These are phyloP conservation scores for Candida mattraensis DNA, from an alignment of 805 yeast genomes.

Conservation along the genomic window DNA sequence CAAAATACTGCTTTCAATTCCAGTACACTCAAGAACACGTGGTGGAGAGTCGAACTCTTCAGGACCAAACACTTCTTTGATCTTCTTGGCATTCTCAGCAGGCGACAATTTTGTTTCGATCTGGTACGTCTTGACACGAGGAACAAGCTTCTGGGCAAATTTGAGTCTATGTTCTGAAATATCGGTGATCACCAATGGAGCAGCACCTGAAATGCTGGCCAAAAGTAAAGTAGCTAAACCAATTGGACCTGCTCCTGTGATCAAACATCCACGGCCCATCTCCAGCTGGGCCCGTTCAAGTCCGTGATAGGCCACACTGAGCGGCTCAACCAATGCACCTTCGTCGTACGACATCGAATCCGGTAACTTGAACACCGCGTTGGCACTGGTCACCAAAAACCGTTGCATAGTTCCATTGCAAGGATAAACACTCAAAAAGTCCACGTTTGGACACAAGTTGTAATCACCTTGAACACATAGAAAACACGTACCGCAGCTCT, in stretches of 20 bases:
- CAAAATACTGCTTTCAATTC: conserved; percentile 48
- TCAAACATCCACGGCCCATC: conserved; percentile 46
- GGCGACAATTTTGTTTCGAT: conserved; percentile 34
- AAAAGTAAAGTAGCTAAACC: conserved; percentile 49
- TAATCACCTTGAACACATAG: conserved; percentile 40
- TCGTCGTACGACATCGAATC: conserved; percentile 46
- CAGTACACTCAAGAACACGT: conserved; percentile 54
- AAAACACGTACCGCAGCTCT: conserved; percentile 46
- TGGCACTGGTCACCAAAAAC: conserved; percentile 34
- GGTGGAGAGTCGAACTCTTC: conserved; percentile 41
- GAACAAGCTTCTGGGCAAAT: conserved; percentile 46
- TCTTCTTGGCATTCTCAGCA: conserved; percentile 40
- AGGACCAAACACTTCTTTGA: conserved; percentile 37
- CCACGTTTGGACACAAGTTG: conserved; percentile 40
- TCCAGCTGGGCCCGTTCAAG: conserved; percentile 44
- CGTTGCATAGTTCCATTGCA: conserved; percentile 41
- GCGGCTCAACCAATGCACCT: conserved; percentile 58
- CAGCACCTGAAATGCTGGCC: conserved; percentile 53
- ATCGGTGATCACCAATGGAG: conserved; percentile 53
- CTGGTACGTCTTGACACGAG: conserved; percentile 46
- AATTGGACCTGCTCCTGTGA: conserved; percentile 62
- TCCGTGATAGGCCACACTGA: conserved; percentile 56
- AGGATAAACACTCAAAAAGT: conserved; percentile 39
- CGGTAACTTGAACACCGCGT: conserved; percentile 39
- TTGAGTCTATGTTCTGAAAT: conserved; percentile 42